Percentiles rank a stretch among this genome's conserved stretches.
Evolutionary conservation across 2,329 filamentous ascomycete genomes (phyloP).

Genomic region (Aspergillus versicolor): DNA sequence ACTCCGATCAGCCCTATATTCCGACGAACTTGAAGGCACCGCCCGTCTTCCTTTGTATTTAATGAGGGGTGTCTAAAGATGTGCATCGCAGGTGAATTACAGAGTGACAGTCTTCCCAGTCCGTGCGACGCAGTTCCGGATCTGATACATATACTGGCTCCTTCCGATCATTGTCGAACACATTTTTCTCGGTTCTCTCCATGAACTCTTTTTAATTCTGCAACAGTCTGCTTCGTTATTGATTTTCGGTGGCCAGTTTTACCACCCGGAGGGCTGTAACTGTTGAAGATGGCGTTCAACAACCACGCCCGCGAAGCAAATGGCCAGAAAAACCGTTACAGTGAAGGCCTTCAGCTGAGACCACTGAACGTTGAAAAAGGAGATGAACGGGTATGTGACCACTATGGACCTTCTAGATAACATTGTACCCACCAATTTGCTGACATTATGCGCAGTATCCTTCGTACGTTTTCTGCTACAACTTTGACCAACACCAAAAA

Average conservation of each 20-base stretch:
- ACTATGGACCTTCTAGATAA: background rate
- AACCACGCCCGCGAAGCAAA: conserved; percentile 4
- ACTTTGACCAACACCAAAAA: background rate
- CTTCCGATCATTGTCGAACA: background rate
- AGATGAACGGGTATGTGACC: conserved; percentile 34
- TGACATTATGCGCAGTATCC: conserved; percentile 19
- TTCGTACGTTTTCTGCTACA: conserved; percentile 14
- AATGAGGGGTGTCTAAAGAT: conserved; percentile 2
- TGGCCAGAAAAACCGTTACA: conserved; percentile 10
- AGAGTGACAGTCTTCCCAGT: conserved; percentile 10
- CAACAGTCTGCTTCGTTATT: background rate
- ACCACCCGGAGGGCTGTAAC: background rate
- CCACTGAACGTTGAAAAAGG: conserved; percentile 34
- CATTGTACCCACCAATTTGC: background rate
- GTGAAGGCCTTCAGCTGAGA: conserved; percentile 28
- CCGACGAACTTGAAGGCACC: background rate
- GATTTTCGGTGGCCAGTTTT: background rate
- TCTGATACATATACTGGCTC: conserved; percentile 19
- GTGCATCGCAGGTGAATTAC: conserved; percentile 3
- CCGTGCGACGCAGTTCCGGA: conserved; percentile 14
- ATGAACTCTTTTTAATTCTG: background rate
- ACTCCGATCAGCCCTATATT: background rate
- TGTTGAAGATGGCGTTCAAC: conserved; percentile 21
- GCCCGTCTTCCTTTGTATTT: background rate
- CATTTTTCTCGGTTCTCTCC: background rate